Percentiles rank a stretch among this genome's conserved stretches.
phyloP scores from a whole-genome alignment of 2,329 filamentous ascomycete genomes.

The Claviceps pusilla region DNA sequence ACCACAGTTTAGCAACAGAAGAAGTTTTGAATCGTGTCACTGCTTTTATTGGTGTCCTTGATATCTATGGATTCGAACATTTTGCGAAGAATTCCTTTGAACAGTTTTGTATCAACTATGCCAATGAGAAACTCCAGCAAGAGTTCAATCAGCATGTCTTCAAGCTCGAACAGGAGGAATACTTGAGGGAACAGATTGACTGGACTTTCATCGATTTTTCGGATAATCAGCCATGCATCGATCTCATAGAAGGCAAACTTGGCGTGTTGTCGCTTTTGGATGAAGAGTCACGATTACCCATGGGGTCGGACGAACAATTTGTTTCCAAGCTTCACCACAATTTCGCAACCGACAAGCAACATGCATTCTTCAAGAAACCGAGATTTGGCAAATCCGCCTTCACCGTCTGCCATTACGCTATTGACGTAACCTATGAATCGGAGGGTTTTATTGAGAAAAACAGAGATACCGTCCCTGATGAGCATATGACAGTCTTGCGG shows the following conservation, averaged over 20 bases:
- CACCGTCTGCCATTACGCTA: conserved; percentile 94
- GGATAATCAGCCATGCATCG: conserved; percentile 97
- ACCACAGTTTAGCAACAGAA: conserved; percentile 75
- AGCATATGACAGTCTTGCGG: conserved; percentile 86
- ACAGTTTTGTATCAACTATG: conserved; percentile 99
- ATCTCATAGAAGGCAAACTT: conserved; percentile 92
- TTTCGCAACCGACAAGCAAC: conserved; percentile 78
- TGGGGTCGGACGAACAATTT: conserved; percentile 95
- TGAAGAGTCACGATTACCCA: conserved; percentile 89
- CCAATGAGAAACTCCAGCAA: conserved; percentile 97
- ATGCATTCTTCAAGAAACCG: conserved; percentile 97
- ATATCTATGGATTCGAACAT: conserved; percentile 99
- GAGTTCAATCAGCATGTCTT: conserved; percentile 99
- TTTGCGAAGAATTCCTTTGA: conserved; percentile 99
- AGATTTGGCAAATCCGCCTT: conserved; percentile 94
- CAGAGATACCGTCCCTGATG: conserved; percentile 92
- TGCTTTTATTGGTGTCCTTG: conserved; percentile 92
- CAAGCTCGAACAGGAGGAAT: conserved; percentile 97
- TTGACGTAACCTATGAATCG: conserved; percentile 97
- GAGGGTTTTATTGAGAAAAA: conserved; percentile 99
- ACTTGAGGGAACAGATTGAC: conserved; percentile 88
- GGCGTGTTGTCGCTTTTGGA: conserved; percentile 85
- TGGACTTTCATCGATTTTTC: conserved; percentile 99
- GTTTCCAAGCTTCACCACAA: conserved; percentile 93
- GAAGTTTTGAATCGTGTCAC: conserved; percentile 67